These are phyloP conservation scores for Cyclostephanos tholiformis DNA, from an alignment of 108 stramenopile species.

Conservation along the genomic window DNA sequence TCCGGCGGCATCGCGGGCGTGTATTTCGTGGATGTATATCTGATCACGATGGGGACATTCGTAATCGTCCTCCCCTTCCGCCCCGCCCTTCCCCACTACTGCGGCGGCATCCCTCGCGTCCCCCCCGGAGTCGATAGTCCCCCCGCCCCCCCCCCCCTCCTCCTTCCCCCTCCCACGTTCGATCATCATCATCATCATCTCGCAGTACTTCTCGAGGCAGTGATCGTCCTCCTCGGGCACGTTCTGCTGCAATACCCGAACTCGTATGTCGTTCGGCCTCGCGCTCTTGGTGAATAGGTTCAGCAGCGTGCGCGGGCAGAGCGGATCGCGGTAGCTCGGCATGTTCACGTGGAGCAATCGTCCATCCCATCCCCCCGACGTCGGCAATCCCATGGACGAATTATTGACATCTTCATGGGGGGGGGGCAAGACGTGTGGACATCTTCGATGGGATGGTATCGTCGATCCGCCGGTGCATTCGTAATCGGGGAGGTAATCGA, in stretches of 20 bases:
- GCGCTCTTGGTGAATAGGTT: constrained; percentile 62
- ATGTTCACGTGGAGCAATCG: constrained; percentile 48
- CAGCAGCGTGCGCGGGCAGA: constrained; percentile 75
- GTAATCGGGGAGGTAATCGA: constrained; percentile 50
- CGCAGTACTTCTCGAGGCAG: constrained; percentile 56
- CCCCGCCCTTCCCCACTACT: not conserved
- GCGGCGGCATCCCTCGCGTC: no score
- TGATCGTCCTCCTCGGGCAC: constrained; percentile 44
- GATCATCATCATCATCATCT: constrained; percentile 57
- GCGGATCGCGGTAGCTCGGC: constrained; percentile 60
- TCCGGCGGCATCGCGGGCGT: constrained; percentile 48
- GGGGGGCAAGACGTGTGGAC: constrained; percentile 11
- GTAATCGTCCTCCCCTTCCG: not conserved
- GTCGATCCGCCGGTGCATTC: constrained; percentile 53
- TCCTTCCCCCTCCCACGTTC: constrained; percentile 43
- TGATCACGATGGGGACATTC: constrained; percentile 55
- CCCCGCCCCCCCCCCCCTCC: constrained; percentile 44
- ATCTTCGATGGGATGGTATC: constrained; percentile 29
- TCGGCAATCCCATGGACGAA: not conserved
- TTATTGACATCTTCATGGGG: no score
- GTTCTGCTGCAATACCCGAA: constrained; percentile 74
- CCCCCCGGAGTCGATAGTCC: no score
- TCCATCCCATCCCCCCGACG: constrained; percentile 31
- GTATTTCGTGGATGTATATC: constrained; percentile 45
- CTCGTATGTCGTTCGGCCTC: constrained; percentile 58